Percentiles rank a stretch among this genome's conserved stretches.
phyloP scores from a whole-genome alignment of 2,329 filamentous ascomycete genomes.

The Penicillium sp. region DNA sequence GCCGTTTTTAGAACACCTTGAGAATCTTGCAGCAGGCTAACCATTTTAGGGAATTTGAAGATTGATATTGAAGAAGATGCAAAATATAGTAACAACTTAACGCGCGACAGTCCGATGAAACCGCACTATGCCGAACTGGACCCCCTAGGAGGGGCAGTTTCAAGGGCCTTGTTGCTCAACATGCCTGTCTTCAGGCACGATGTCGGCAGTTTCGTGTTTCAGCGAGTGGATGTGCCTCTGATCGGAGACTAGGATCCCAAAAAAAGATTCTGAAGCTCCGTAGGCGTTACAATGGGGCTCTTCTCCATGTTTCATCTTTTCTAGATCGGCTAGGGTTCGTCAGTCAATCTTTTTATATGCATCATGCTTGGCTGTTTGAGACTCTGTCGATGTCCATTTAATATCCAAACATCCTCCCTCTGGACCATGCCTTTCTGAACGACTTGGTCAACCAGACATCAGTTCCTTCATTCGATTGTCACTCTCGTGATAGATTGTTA shows the following conservation, averaged over 20 bases:
- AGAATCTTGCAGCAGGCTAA: conserved; percentile 20
- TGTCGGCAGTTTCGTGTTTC: conserved; percentile 24
- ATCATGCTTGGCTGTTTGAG: conserved; percentile 16
- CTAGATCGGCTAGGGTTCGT: conserved; percentile 22
- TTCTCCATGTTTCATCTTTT: conserved; percentile 36
- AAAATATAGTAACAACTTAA: conserved; percentile 37
- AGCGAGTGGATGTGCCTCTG: conserved; percentile 15
- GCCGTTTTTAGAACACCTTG: conserved; percentile 23
- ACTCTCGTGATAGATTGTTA: conserved; percentile 9
- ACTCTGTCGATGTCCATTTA: conserved; percentile 30
- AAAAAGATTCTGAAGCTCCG: conserved; percentile 22
- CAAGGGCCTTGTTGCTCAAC: conserved; percentile 21
- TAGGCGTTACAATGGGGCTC: conserved; percentile 28
- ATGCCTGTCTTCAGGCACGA: conserved; percentile 12
- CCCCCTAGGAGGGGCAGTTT: conserved; percentile 16
- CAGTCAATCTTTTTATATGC: conserved; percentile 24
- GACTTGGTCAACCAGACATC: conserved; percentile 5
- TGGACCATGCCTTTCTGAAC: conserved; percentile 17
- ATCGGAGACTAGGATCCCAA: conserved; percentile 22
- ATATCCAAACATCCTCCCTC: conserved; percentile 26
- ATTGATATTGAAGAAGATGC: conserved; percentile 23
- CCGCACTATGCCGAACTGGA: conserved; percentile 18
- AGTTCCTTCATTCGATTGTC: conserved; percentile 16
- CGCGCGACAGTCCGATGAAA: conserved; percentile 35
- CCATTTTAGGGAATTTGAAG: conserved; percentile 22